Evolutionary conservation across 805 yeast species (phyloP), one percentile per base, ranked within the genome.

Genomic region (Barnettozyma sp.): DNA sequence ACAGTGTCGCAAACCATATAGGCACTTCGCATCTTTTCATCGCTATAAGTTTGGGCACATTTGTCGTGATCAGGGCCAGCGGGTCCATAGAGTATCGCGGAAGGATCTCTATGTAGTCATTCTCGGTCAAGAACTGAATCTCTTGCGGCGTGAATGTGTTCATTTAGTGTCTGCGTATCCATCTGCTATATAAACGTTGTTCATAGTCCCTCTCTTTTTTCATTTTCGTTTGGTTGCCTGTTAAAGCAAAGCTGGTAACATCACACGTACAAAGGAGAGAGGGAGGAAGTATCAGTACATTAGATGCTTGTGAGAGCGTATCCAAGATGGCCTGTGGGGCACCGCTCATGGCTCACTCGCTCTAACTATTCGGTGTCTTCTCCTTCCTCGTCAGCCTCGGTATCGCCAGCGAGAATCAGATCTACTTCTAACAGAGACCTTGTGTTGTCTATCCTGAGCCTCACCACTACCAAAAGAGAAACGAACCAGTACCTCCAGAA

Each of bases 381-480:
- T 23, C 36, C 20, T 43, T 42, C 52, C 50, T 26, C 12, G 21
- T 8, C 22, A 29, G 10, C 24, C 7, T 11, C n/a, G 3, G 19
- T 29, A 5, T 29, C 32, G 6, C 32, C 32, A 16, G 13, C 19
- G 10, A 29, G 32, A 29, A 8, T 18, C 40, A 55, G 40, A 26
- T 48, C 41, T 7, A 60, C 66, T 30, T 71, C 73, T 14, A 77
- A 76, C 45, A 68, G 76, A 45, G 84, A 83, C 36, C 62, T 90
- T 34, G 79, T 90, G n/a, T 62, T 86, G 13, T 78, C 96, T 2
- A 87, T 90, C 17, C 65, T 90, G 39, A 80, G 80, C 50, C 79
- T 95, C 2, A 84, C 97, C 4, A 94, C 97, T 6, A 90, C 97
- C 1, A 88, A 86, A 55, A 67, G 98, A 41, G 97, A 90, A 53